A percentile compares a stretch with the other conserved stretches of the same genome.
These are phyloP conservation scores for Leishmania aethiopica DNA, from an alignment of 208 protist genomes.

Conservation along the genomic window DNA sequence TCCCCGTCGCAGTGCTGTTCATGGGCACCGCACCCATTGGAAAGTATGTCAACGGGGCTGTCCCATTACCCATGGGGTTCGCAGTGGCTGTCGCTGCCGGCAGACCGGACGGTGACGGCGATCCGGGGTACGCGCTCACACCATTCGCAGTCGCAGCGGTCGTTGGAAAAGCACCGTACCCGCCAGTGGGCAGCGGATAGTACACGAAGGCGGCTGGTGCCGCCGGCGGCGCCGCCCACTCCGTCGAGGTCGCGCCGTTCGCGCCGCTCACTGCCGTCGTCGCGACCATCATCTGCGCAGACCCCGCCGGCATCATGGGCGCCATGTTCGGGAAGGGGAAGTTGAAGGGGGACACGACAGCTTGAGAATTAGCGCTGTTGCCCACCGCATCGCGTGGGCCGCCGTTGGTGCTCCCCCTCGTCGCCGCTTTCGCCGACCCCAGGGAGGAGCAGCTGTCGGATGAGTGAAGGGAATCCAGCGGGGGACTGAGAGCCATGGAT, in stretches of 20 bases:
- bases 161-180: slow-evolving; percentile 2
- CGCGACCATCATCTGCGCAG: slow-evolving; percentile 2
- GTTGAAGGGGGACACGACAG: not conserved
- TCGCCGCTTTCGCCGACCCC: slow-evolving; percentile 4
- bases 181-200: slow-evolving; percentile 20
- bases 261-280: not conserved
- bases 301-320: slow-evolving; percentile 3
- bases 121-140: not conserved
- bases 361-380: not conserved
- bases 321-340: slow-evolving; percentile 11
- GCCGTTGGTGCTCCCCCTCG: not conserved
- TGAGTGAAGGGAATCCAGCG: slow-evolving; percentile 23
- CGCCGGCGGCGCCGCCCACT: slow-evolving; percentile 6
- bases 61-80: not conserved
- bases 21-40: slow-evolving; percentile 5
- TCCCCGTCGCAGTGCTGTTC: not conserved
- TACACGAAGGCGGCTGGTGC: slow-evolving; percentile 14
- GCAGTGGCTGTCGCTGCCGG: not conserved
- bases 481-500: slow-evolving; percentile 25
- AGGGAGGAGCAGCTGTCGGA: slow-evolving; percentile 23
- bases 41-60: slow-evolving; percentile 6
- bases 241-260: not conserved
- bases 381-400: not conserved
- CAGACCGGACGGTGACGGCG: not conserved
- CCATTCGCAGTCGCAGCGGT: not conserved